These are phyloP conservation scores for Aspergillus indologenus DNA, from an alignment of 495 filamentous ascomycete genomes.

Conservation along the genomic window DNA sequence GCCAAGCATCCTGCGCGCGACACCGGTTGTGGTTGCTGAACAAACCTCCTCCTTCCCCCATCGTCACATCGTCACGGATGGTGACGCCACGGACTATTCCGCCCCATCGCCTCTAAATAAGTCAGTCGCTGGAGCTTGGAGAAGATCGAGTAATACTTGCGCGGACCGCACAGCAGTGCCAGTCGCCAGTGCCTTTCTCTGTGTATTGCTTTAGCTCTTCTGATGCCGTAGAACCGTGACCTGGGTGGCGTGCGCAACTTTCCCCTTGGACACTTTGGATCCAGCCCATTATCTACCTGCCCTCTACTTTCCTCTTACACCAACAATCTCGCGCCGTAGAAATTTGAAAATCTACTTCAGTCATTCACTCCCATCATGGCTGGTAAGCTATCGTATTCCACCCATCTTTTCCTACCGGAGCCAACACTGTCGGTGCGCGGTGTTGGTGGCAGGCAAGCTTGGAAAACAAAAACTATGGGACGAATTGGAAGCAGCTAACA, in stretches of 20 bases:
- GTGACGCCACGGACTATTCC: slow-evolving; percentile 8
- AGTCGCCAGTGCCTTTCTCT: slow-evolving; percentile 34
- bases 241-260: slow-evolving; percentile 30
- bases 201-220: slow-evolving; percentile 44
- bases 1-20: slow-evolving; percentile 26
- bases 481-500: slow-evolving; percentile 31
- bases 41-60: slow-evolving; percentile 8
- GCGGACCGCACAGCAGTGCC: slow-evolving; percentile 31
- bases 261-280: slow-evolving; percentile 14
- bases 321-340: slow-evolving; percentile 39
- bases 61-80: slow-evolving; percentile 5
- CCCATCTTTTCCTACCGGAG: slow-evolving; percentile 11
- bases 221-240: slow-evolving; percentile 44
- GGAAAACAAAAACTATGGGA: background rate
- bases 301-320: background rate
- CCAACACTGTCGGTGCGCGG: slow-evolving; percentile 7
- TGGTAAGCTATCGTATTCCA: slow-evolving; percentile 45
- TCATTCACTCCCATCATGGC: slow-evolving; percentile 38
- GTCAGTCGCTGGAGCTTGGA: slow-evolving; percentile 20
- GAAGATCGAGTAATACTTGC: slow-evolving; percentile 37
- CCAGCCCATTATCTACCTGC: background rate
- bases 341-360: slow-evolving; percentile 24
- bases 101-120: slow-evolving; percentile 19
- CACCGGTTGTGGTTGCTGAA: slow-evolving; percentile 9
- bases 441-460: slow-evolving; percentile 6